A percentile compares a stretch with the other conserved stretches of the same genome.
Evolutionary conservation across 768 basidiomycete genomes (phyloP).

Genomic region (Amanita pseudoporphyria): DNA sequence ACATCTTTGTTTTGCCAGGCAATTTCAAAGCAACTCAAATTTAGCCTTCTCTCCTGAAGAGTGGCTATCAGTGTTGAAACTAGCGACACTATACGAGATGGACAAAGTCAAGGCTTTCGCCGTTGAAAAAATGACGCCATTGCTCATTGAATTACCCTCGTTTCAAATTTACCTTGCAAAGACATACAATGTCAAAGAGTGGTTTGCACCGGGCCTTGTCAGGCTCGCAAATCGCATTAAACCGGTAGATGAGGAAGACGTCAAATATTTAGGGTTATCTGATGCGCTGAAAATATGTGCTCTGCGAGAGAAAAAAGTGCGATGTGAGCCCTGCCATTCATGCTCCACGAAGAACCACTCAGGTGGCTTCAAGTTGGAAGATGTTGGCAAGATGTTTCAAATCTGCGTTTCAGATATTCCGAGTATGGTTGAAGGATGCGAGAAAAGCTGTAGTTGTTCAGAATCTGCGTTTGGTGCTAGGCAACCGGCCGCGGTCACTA

Average conservation of each 20-base stretch:
- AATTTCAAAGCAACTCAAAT: neutral
- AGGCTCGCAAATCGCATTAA: constrained; percentile 15
- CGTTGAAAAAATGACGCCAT: constrained; percentile 16
- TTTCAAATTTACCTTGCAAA: constrained; percentile 24
- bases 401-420: too few relatives aligned
- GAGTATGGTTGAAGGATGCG: too few relatives aligned
- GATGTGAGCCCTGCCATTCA: too few relatives aligned
- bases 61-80: constrained; percentile 30
- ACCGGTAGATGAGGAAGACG: constrained; percentile 18
- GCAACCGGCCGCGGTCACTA: too few relatives aligned
- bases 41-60: constrained; percentile 11
- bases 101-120: constrained; percentile 22
- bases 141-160: constrained; percentile 11
- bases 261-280: constrained; percentile 15
- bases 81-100: constrained; percentile 30
- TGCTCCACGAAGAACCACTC: too few relatives aligned
- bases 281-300: constrained; percentile 13
- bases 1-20: neutral
- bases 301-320: neutral
- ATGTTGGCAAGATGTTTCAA: too few relatives aligned
- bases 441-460: too few relatives aligned
- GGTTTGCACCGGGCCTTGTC: constrained; percentile 22
- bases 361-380: too few relatives aligned
- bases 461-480: too few relatives aligned
- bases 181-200: constrained; percentile 21